Evolutionary conservation across 2,329 filamentous ascomycete genomes (phyloP), one percentile per base, ranked within the genome.

Genomic region (Onygenales sp.): DNA sequence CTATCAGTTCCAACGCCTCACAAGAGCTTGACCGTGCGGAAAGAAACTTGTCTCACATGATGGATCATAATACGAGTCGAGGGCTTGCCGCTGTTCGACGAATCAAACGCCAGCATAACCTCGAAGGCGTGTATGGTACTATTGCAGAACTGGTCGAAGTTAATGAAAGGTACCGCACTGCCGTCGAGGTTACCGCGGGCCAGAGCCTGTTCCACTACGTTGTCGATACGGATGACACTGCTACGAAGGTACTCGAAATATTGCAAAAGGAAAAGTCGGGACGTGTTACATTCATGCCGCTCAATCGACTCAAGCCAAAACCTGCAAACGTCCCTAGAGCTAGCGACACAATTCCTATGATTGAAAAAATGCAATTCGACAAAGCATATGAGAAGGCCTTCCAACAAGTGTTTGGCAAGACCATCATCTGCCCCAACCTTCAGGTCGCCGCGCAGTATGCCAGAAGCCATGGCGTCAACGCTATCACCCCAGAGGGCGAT

Each of bases 121-220:
- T 97, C 5, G 81, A 86, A 1, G 93, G 93, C 31, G 89, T 93
- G 1, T 94, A 95, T 66, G 93, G 94, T 49, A 95, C 91, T 0
- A 72, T 98, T 39, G 91, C 92, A 4, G 94, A 98, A 67, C 80
- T 98, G n/a, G 83, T 97, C 62, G 83, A 90, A 52, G 89, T 95
- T 48, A 82, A 78, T 54, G 89, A 95, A 51, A 81, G 83, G 51
- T 97, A 95, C 71, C 84, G 90, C 56, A 83, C 91, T 9, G 89
- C 93, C 2, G 86, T 94, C 8, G 93, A 98, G 71, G 89, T 95
- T 61, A 93, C 91, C 50, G 93, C 92, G 2, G 93, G 93, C 14
- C 85, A 85, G 58, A 95, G 89, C 66, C 78, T 98, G 7, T 98
- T 98, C 72, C 89, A 98, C 70, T 95, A 95, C 60, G 84, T 98